Evolutionary conservation across 768 basidiomycete species (phyloP).

Genomic region (Hirschioporus abietinus): DNA sequence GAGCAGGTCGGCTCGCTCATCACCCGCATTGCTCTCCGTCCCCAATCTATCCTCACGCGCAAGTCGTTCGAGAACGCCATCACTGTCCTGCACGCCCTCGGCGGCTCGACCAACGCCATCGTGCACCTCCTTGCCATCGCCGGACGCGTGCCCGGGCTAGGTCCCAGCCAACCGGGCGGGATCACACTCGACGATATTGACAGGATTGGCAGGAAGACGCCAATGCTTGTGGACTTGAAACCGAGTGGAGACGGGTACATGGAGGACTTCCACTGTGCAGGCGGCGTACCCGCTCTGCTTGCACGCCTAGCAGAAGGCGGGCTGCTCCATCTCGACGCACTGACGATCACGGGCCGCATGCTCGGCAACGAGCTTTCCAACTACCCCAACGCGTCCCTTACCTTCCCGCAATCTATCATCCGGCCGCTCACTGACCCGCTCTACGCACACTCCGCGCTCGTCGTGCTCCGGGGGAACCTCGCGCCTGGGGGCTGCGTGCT

Average conservation of each 20-base stretch:
- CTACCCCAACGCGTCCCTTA: neutral
- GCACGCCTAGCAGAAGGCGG: neutral
- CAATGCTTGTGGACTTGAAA: slow-evolving; percentile 17
- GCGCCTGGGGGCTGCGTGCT: slow-evolving; percentile 15
- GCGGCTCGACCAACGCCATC: slow-evolving; percentile 17
- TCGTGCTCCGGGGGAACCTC: slow-evolving; percentile 14
- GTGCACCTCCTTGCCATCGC: slow-evolving; percentile 17
- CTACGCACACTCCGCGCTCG: slow-evolving; percentile 13
- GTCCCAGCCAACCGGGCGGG: neutral
- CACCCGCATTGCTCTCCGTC: slow-evolving; percentile 10
- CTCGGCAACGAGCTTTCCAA: slow-evolving; percentile 13
- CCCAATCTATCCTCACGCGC: slow-evolving; percentile 9
- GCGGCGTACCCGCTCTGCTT: slow-evolving; percentile 15
- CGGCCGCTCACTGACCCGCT: slow-evolving; percentile 12
- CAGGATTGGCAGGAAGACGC: slow-evolving; percentile 12
- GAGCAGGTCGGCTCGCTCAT: slow-evolving; percentile 18
- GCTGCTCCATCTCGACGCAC: slow-evolving; percentile 14
- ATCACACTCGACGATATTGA: slow-evolving; percentile 15
- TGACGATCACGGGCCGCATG: slow-evolving; percentile 15
- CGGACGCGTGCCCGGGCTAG: slow-evolving; percentile 7
- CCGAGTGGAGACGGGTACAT: slow-evolving; percentile 14
- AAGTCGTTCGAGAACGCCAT: slow-evolving; percentile 17
- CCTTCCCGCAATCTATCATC: slow-evolving; percentile 13
- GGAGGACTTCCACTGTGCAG: slow-evolving; percentile 17
- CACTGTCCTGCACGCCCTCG: slow-evolving; percentile 16